phyloP scores from a whole-genome alignment of 306 rosid species.

The Carpinus fangiana region DNA sequence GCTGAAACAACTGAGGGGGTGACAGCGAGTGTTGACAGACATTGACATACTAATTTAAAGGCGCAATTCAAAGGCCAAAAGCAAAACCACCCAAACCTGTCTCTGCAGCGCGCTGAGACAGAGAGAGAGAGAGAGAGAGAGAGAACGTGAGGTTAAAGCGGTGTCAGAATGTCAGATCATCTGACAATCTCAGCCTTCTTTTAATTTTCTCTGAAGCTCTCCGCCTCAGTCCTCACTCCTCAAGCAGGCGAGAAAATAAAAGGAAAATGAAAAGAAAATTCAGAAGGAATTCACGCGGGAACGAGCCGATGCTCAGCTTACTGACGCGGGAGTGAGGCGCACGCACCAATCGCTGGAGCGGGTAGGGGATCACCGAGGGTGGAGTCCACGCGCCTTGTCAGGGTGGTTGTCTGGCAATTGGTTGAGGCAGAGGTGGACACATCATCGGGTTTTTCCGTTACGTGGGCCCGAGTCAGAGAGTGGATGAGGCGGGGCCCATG shows the following conservation, averaged over 20 bases:
- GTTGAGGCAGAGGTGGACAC: neutral
- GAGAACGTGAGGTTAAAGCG: slow-evolving; percentile 32
- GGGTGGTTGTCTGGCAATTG: slow-evolving; percentile 10
- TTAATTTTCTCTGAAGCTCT: slow-evolving; percentile 4
- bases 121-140: neutral
- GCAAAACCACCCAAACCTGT: neutral
- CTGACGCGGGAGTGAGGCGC: neutral
- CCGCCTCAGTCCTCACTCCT: neutral
- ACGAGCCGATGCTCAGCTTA: neutral
- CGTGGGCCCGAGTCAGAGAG: neutral
- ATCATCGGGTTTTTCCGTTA: slow-evolving; percentile 7
- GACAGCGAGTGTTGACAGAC: slow-evolving; percentile 4
- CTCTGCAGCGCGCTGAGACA: neutral
- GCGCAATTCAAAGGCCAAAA: neutral
- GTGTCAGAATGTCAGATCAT: slow-evolving; percentile 37
- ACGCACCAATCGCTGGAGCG: slow-evolving; percentile 4
- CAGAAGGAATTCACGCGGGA: neutral
- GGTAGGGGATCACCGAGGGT: neutral
- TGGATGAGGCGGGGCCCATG: neutral
- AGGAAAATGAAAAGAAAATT: no score
- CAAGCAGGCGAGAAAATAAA: neutral
- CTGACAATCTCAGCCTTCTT: slow-evolving; percentile 46
- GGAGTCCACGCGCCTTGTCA: slow-evolving; percentile 25
- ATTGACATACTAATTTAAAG: neutral
- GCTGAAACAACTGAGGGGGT: neutral